Evolutionary conservation across 139 green algal species (phyloP), one percentile per base, ranked within the genome.

Genomic region (Picochlorum sp.): DNA sequence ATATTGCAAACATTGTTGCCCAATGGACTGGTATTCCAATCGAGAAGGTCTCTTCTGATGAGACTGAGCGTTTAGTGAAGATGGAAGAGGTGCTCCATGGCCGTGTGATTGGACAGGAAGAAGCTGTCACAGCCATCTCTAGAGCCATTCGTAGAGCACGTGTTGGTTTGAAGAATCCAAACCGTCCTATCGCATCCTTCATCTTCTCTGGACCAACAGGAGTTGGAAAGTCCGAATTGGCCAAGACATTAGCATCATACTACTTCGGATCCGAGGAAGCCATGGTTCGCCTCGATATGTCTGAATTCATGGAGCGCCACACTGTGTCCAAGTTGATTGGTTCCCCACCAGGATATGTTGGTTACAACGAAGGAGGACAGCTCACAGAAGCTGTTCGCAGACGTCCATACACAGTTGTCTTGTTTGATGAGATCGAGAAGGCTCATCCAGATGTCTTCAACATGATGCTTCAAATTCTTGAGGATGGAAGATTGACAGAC

Each of bases 401-500:
- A 45, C 77, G 94, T 55, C 94, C 94, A 4, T 99, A 99, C 90
- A 97, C 94, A 0, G 88, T 99, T 47, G 88, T 99, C 66, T 85
- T 99, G 60, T 98, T 99, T 73, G 94, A 98, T 85, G 94, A 99
- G 86, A 96, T 99, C 69, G 94, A 98, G 80, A 99, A 99, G 66
- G 94, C 94, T 16, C 94, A 99, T 77, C 94, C 94, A 14, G 94
- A 99, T 61, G 94, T 99, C 38, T 99, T 98, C 86, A 99, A 99
- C 85, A 98, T 98, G 88, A 98, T 99, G 92, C 90, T 99, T n/a
- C 79, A 94, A 72, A 95, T 95, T 60, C 79, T 97, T 49, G 90
- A 96, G 71, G 90, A 96, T 57, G 86, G 92, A 30, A 82, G 92
- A 45, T 69, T 97, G 38, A 97, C 92, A 61, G 84, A 91, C 77